phyloP scores from a whole-genome alignment of 1,284 basidiomycete species.

The Phellinidium pouzarii region DNA sequence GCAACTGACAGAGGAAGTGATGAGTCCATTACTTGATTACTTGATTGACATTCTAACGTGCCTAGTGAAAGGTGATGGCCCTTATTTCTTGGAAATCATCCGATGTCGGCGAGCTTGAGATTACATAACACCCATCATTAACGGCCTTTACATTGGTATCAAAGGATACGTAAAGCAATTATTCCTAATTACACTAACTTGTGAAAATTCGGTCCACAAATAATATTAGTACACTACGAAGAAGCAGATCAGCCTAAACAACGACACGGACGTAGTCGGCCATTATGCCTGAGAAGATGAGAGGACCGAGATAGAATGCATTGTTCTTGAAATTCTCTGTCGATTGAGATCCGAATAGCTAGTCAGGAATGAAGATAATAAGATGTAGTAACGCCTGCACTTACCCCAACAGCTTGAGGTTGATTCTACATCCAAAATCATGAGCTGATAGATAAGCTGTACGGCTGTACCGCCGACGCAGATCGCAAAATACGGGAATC shows the following conservation, averaged over 20 bases:
- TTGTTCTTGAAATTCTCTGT: conserved; percentile 15
- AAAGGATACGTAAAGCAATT: too few species aligned
- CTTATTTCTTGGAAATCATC: too few species aligned
- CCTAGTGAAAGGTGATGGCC: too few species aligned
- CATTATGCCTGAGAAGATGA: conserved; percentile 20
- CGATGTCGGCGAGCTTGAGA: too few species aligned
- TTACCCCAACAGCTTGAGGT: conserved; percentile 28
- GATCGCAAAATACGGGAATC: conserved; percentile 32
- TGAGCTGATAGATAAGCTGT: conserved; percentile 36
- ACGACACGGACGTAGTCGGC: conserved; percentile 19
- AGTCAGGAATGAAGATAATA: background rate
- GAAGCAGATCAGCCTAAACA: background rate
- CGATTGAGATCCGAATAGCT: background rate
- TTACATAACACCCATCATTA: too few species aligned
- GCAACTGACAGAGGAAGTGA: too few species aligned
- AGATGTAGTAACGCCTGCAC: background rate
- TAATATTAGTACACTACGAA: too few species aligned
- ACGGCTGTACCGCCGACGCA: conserved; percentile 30
- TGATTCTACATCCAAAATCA: conserved; percentile 28
- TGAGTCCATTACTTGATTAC: too few species aligned
- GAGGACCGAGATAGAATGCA: conserved; percentile 18
- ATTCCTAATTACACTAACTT: too few species aligned
- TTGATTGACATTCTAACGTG: too few species aligned
- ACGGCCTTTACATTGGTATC: too few species aligned
- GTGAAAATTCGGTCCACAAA: too few species aligned